Evolutionary conservation across 2,329 filamentous ascomycete genomes (phyloP).

Genomic region (Cryphonectria carpinicola): DNA sequence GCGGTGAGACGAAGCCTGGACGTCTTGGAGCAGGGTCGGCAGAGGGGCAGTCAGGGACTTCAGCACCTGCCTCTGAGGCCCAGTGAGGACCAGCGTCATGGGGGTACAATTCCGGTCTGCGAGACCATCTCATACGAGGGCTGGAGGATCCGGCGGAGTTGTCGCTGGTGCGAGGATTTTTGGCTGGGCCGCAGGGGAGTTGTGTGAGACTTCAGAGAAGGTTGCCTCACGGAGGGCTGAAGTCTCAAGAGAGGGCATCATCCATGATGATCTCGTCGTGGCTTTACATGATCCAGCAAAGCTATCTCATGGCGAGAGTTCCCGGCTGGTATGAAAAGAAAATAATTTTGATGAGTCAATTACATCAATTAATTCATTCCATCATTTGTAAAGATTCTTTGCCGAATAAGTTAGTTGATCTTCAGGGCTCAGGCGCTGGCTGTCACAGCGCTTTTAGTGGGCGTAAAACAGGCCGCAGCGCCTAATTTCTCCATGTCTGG

Average conservation of each 20-base stretch:
- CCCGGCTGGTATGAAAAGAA: background rate
- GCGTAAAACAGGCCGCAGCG: too few species aligned
- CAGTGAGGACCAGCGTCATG: conserved; percentile 5
- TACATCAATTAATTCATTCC: background rate
- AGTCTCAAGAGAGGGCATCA: background rate
- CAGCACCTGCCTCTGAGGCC: background rate
- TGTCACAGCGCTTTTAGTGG: background rate
- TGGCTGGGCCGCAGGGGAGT: background rate
- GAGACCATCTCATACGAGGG: conserved; percentile 1
- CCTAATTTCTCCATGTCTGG: background rate
- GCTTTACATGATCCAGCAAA: background rate
- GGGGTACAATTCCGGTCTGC: background rate
- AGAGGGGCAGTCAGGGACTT: background rate
- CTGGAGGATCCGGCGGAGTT: conserved; percentile 11
- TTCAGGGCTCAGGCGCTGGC: background rate
- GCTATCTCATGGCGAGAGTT: background rate
- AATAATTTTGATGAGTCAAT: background rate
- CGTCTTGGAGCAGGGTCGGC: too few species aligned
- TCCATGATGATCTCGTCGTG: background rate
- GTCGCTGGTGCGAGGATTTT: conserved; percentile 1
- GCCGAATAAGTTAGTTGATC: background rate
- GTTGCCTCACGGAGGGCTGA: background rate
- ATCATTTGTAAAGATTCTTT: background rate
- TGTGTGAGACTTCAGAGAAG: background rate
- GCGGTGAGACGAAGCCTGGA: background rate